A percentile compares a stretch with the other conserved stretches of the same genome.
Conservation (phyloP, 2,329 filamentous ascomycete species). For the Monilinia fructicola region DNA sequence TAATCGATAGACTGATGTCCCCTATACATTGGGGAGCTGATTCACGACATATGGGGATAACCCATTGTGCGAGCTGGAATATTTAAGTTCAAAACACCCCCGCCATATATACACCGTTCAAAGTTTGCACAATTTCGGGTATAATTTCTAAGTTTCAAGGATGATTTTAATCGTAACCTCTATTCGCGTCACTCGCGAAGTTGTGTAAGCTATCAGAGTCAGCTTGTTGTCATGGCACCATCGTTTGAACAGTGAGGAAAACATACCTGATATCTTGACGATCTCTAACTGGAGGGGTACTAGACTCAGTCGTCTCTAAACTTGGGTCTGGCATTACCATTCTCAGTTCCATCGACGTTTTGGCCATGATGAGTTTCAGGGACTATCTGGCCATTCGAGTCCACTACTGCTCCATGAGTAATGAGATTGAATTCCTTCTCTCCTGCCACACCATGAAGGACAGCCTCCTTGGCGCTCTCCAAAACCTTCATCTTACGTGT, state of each 20-base stretch:
- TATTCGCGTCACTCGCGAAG: slow-evolving; percentile 33
- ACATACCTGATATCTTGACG: slow-evolving; percentile 41
- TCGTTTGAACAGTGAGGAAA: background rate
- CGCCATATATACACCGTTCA: background rate
- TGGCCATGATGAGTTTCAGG: slow-evolving; percentile 40
- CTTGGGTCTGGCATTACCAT: slow-evolving; percentile 33
- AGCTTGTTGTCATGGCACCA: background rate
- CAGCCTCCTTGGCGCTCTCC: slow-evolving; percentile 62
- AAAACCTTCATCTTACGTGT: slow-evolving; percentile 66
- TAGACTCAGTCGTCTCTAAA: slow-evolving; percentile 37
- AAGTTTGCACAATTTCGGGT: background rate
- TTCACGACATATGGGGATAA: background rate
- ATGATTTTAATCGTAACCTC: slow-evolving; percentile 34
- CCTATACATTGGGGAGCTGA: background rate
- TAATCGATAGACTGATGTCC: background rate
- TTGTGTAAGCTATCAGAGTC: slow-evolving; percentile 24
- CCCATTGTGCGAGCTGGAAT: background rate
- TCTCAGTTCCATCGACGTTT: slow-evolving; percentile 28
- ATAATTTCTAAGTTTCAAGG: background rate
- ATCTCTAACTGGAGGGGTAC: slow-evolving; percentile 39
- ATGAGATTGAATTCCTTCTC: slow-evolving; percentile 62
- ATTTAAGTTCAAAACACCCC: background rate
- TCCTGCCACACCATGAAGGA: slow-evolving; percentile 61
- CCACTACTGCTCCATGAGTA: slow-evolving; percentile 59
- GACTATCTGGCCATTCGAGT: slow-evolving; percentile 56